Percentiles rank a stretch among this genome's conserved stretches.
Evolutionary conservation across 139 green algal species (phyloP).

Genomic region (Coccomyxa sp.): DNA sequence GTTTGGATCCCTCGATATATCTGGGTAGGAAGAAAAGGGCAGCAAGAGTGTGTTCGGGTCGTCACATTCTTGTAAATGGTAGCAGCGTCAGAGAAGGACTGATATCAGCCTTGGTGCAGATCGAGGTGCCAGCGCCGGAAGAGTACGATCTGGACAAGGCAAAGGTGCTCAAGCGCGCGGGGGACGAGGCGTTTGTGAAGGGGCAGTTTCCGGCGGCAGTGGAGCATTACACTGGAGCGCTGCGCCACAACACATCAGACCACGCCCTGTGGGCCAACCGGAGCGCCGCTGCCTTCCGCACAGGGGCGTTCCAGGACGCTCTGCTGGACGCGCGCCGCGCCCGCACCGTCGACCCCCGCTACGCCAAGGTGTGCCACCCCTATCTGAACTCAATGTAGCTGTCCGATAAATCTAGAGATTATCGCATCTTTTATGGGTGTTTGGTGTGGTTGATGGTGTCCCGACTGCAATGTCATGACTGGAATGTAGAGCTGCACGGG

Average conservation of each 20-base stretch:
- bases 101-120: not conserved
- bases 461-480: too few relatives aligned
- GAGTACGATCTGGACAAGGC: constrained; percentile 11
- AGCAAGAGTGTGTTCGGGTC: not conserved
- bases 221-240: constrained; percentile 7
- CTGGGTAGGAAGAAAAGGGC: not conserved
- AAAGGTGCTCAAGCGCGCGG: constrained; percentile 9
- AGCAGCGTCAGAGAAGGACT: not conserved
- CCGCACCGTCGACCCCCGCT: constrained; percentile 21
- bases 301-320: constrained; percentile 15
- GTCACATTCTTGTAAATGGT: not conserved
- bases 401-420: not conserved
- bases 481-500: too few relatives aligned
- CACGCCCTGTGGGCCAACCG: constrained; percentile 42
- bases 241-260: constrained; percentile 20
- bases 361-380: constrained; percentile 22
- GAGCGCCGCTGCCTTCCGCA: constrained; percentile 23
- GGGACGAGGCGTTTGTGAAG: constrained; percentile 24
- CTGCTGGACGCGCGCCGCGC: constrained; percentile 33
- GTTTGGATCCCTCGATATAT: too few relatives aligned
- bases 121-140: constrained; percentile 3
- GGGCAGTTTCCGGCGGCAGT: not conserved
- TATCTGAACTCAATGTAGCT: not conserved
- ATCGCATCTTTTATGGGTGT: not conserved
- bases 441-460: not conserved